Percentiles rank a stretch among this genome's conserved stretches.
Conservation (phyloP, 306 rosid species). For the Glycyrrhiza uralensis region DNA sequence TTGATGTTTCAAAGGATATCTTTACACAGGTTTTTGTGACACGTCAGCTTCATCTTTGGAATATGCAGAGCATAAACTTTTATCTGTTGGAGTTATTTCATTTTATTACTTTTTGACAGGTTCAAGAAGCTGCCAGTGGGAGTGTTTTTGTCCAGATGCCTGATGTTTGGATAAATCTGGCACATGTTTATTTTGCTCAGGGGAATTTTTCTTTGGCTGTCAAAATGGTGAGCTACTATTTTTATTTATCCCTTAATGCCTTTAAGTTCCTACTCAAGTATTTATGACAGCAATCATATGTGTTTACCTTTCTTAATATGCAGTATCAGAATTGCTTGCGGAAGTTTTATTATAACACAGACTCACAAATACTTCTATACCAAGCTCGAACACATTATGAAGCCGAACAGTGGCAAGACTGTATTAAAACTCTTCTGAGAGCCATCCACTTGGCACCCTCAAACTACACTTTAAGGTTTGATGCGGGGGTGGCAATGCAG, state of each 20-base stretch:
- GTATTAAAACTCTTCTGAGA: conserved; percentile 85
- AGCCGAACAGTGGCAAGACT: conserved; percentile 99
- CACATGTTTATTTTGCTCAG: conserved; percentile 97
- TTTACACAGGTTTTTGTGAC: conserved; percentile 61
- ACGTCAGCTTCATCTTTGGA: conserved; percentile 23
- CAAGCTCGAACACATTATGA: conserved; percentile 96
- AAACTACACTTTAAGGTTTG: conserved; percentile 93
- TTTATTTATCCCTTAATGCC: conserved; percentile 17
- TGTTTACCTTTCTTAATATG: conserved; percentile 41
- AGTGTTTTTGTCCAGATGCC: conserved; percentile 99
- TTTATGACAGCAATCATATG: conserved; percentile 20
- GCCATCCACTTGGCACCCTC: conserved; percentile 98
- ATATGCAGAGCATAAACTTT: conserved; percentile 18
- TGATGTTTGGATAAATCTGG: conserved; percentile 98
- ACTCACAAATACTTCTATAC: conserved; percentile 91
- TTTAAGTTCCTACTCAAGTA: conserved; percentile 2
- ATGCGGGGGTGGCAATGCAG: conserved; percentile 96
- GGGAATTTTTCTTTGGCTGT: conserved; percentile 93
- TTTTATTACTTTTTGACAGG: conserved; percentile 50
- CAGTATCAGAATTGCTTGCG: conserved; percentile 99
- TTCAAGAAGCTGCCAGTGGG: conserved; percentile 99
- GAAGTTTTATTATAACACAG: conserved; percentile 89
- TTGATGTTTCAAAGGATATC: conserved; percentile 95
- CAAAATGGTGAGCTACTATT: conserved; percentile 68
- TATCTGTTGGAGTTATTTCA: conserved; percentile 15